Percentiles rank a stretch among this genome's conserved stretches.
These are phyloP conservation scores for Gossypium bickii DNA, from an alignment of 345 rosid genomes.

Conservation along the genomic window DNA sequence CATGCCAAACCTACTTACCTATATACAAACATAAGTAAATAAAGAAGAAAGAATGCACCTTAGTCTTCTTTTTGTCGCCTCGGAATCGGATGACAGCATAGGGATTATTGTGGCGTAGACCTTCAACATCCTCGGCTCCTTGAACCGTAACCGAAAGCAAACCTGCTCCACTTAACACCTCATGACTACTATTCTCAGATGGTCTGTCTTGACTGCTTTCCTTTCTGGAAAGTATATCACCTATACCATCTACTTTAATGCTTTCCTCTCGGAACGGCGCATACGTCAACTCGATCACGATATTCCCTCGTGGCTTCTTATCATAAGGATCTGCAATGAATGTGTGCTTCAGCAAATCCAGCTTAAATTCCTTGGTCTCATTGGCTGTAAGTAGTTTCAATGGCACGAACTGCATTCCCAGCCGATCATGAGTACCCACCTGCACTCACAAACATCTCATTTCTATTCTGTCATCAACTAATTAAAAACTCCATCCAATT, in stretches of 20 bases:
- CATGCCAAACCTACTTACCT: too few species aligned
- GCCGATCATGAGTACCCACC: constrained; percentile 71
- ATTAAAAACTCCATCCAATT: background rate
- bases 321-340: constrained; percentile 29
- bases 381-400: constrained; percentile 42
- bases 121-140: constrained; percentile 68
- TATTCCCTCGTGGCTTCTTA: constrained; percentile 52
- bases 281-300: constrained; percentile 52
- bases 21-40: background rate
- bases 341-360: constrained; percentile 64
- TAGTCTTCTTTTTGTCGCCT: constrained; percentile 70
- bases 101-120: constrained; percentile 58
- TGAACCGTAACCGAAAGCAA: constrained; percentile 54
- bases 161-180: constrained; percentile 45
- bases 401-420: constrained; percentile 72
- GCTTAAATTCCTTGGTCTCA: constrained; percentile 46
- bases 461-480: background rate
- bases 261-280: constrained; percentile 66
- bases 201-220: constrained; percentile 31
- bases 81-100: constrained; percentile 53
- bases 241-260: constrained; percentile 24
- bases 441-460: constrained; percentile 7
- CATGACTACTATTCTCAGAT: constrained; percentile 23
- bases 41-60: constrained; percentile 30
- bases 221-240: constrained; percentile 25